These are phyloP conservation scores for Lumnitzera racemosa DNA, from an alignment of 345 rosid genomes.

Conservation along the genomic window DNA sequence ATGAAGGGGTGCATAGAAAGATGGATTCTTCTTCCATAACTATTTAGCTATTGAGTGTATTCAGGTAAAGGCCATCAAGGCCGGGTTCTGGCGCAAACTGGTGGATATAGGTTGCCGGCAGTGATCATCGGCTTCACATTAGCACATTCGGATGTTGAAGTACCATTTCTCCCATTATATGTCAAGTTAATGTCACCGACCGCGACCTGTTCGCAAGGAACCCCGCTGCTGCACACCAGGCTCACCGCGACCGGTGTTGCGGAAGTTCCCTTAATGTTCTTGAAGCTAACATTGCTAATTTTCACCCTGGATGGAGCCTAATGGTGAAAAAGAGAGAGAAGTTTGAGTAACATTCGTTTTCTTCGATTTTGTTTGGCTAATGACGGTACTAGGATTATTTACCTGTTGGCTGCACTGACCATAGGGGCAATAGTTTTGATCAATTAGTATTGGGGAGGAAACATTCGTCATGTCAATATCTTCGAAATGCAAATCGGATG, in stretches of 20 bases:
- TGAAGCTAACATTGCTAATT: slow-evolving; percentile 40
- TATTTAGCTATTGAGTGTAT: no score
- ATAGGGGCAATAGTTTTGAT: slow-evolving; percentile 30
- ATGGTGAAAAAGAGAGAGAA: neutral
- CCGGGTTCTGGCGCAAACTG: slow-evolving; percentile 3
- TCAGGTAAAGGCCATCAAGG: neutral
- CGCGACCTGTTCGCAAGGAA: slow-evolving; percentile 20
- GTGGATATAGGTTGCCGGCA: slow-evolving; percentile 13
- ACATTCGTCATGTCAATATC: slow-evolving; percentile 24
- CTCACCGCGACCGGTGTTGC: slow-evolving; percentile 30
- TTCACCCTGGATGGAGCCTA: slow-evolving; percentile 28
- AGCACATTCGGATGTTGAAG: slow-evolving; percentile 5
- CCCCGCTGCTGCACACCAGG: slow-evolving; percentile 38
- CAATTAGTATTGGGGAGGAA: slow-evolving; percentile 26
- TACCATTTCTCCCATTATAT: slow-evolving; percentile 7
- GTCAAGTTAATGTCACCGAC: slow-evolving; percentile 9
- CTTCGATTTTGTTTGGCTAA: no score
- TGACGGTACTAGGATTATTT: neutral
- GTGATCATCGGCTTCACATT: slow-evolving; percentile 9
- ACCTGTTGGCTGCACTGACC: slow-evolving; percentile 20
- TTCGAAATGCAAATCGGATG: slow-evolving; percentile 23
- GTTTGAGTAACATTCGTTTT: neutral
- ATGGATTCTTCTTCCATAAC: no score
- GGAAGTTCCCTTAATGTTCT: slow-evolving; percentile 40
- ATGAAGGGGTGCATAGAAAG: no score